A percentile compares a stretch with the other conserved stretches of the same genome.
Conservation (phyloP, 805 yeast species). For the Starmera pachycereana region DNA sequence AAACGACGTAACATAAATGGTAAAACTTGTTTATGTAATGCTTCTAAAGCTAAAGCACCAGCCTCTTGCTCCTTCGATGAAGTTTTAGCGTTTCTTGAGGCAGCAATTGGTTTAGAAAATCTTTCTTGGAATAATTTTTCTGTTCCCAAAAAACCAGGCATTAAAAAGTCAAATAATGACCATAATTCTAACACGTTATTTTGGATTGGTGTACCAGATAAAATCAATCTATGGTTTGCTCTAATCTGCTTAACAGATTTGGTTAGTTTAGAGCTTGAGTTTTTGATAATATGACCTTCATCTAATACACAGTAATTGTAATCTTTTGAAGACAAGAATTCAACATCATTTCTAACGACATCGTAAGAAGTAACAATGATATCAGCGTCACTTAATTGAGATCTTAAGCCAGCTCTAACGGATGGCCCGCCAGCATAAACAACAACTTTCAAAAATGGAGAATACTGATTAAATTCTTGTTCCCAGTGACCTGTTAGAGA, state of each 20-base stretch:
- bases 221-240: slow-evolving; percentile 83
- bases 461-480: slow-evolving; percentile 82
- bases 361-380: slow-evolving; percentile 92
- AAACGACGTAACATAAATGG: slow-evolving; percentile 95
- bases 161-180: slow-evolving; percentile 94
- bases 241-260: slow-evolving; percentile 73
- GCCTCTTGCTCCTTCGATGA: slow-evolving; percentile 92
- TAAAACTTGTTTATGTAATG: slow-evolving; percentile 89
- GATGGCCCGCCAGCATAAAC: slow-evolving; percentile 94
- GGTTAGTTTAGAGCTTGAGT: slow-evolving; percentile 78
- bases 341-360: slow-evolving; percentile 87
- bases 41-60: slow-evolving; percentile 92
- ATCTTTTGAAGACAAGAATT: slow-evolving; percentile 44
- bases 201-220: slow-evolving; percentile 97
- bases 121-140: slow-evolving; percentile 90
- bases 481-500: slow-evolving; percentile 99
- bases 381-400: slow-evolving; percentile 49
- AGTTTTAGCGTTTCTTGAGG: slow-evolving; percentile 80
- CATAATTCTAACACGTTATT: slow-evolving; percentile 93
- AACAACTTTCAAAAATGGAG: slow-evolving; percentile 73
- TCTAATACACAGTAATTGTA: slow-evolving; percentile 94
- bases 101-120: slow-evolving; percentile 97
- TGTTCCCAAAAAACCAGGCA: slow-evolving; percentile 98
- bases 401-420: slow-evolving; percentile 46
- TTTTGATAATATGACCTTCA: slow-evolving; percentile 96